phyloP scores from a whole-genome alignment of 306 rosid species.

The Acacia melanoxylon region DNA sequence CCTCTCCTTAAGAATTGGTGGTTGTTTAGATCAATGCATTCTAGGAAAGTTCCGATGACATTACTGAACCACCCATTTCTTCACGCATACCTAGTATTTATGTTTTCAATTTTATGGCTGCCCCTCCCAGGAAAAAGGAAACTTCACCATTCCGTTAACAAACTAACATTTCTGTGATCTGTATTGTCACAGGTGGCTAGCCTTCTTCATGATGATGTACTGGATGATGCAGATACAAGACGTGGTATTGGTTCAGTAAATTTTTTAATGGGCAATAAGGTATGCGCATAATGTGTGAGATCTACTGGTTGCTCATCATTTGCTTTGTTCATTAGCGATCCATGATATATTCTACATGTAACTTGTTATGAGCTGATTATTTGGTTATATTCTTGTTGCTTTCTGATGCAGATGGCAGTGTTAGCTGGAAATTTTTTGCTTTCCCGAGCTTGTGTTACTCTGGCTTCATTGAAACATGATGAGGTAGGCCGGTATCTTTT shows the following conservation, averaged over 20 bases:
- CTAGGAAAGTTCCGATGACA: not conserved
- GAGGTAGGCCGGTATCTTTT: slow-evolving; percentile 56
- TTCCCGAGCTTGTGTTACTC: slow-evolving; percentile 91
- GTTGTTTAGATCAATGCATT: not conserved
- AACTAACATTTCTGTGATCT: not conserved
- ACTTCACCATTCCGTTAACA: not conserved
- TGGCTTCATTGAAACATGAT: slow-evolving; percentile 80
- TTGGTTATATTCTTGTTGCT: not conserved
- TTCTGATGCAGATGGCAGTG: slow-evolving; percentile 72
- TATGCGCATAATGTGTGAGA: slow-evolving; percentile 19
- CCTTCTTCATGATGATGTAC: slow-evolving; percentile 96
- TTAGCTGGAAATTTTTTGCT: slow-evolving; percentile 96
- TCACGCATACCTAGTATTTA: not conserved
- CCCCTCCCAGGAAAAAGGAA: not conserved
- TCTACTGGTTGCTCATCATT: not conserved
- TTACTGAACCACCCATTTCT: not conserved
- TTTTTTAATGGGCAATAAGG: slow-evolving; percentile 93
- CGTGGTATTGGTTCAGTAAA: slow-evolving; percentile 91
- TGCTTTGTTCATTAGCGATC: slow-evolving; percentile 21
- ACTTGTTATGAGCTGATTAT: not conserved
- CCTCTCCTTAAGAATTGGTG: not conserved
- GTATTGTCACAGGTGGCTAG: slow-evolving; percentile 71
- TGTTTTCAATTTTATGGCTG: not conserved
- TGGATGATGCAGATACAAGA: slow-evolving; percentile 97
- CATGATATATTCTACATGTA: slow-evolving; percentile 14